Evolutionary conservation across 345 rosid species (phyloP).

Genomic region (Durio zibethinus): DNA sequence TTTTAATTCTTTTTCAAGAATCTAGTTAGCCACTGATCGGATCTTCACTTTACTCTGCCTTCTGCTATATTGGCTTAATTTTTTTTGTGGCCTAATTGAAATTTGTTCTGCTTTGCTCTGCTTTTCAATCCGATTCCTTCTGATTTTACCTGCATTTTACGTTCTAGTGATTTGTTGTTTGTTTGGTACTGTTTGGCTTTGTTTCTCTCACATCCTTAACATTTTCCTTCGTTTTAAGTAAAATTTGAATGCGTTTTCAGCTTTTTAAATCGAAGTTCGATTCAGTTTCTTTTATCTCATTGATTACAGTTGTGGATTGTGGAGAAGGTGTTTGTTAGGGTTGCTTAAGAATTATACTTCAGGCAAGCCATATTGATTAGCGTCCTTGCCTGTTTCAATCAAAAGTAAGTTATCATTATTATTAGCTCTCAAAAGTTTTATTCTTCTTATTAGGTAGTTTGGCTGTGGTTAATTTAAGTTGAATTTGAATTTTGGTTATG

Average conservation of each 20-base stretch:
- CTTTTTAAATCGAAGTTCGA: conserved; percentile 12
- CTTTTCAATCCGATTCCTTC: conserved; percentile 17
- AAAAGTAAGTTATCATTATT: too few species aligned
- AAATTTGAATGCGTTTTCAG: conserved; percentile 16
- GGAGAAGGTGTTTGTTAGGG: conserved; percentile 24
- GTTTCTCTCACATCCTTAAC: not conserved
- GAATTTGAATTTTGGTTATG: not conserved
- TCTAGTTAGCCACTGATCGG: conserved; percentile 25
- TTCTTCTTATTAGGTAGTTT: not conserved
- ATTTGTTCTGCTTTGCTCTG: not conserved
- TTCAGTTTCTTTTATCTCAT: not conserved
- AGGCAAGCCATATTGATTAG: too few species aligned
- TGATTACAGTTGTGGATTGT: conserved; percentile 24
- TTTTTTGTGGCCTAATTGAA: conserved; percentile 10
- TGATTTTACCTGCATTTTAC: conserved; percentile 31
- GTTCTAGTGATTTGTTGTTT: not conserved
- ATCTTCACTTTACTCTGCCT: conserved; percentile 10
- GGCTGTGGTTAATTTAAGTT: not conserved
- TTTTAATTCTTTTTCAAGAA: conserved; percentile 7
- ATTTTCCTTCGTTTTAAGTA: not conserved
- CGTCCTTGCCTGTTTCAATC: too few species aligned
- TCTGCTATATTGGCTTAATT: not conserved
- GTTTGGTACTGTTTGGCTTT: conserved; percentile 14
- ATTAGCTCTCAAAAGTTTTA: too few species aligned
- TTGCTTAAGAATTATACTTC: conserved; percentile 23